Evolutionary conservation across 1,139 yeast species (phyloP).

Genomic region (Schwanniomyces etchellsii): DNA sequence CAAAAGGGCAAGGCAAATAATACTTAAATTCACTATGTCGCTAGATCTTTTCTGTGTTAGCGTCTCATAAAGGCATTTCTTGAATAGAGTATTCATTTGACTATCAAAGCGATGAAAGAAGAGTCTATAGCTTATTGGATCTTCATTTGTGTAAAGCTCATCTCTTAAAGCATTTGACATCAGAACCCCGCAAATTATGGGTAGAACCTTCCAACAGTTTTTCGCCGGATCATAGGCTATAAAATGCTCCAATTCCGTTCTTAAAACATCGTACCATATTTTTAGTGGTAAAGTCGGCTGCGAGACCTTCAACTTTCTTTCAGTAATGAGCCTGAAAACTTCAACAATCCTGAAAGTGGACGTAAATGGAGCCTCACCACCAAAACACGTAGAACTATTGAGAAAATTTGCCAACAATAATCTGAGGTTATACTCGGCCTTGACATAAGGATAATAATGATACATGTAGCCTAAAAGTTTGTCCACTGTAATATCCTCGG

Average conservation of each 20-base stretch:
- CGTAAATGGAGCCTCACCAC: constrained; percentile 26
- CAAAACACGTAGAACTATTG: constrained; percentile 42
- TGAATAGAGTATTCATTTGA: constrained; percentile 18
- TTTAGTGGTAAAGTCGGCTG: constrained; percentile 55
- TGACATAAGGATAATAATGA: constrained; percentile 58
- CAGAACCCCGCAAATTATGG: constrained; percentile 51
- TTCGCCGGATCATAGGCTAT: constrained; percentile 20
- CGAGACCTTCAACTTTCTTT: constrained; percentile 51
- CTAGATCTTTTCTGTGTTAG: constrained; percentile 18
- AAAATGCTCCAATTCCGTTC: constrained; percentile 32
- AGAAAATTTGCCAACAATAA: constrained; percentile 47
- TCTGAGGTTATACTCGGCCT: constrained; percentile 50
- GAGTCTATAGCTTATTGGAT: constrained; percentile 25
- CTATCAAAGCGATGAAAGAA: constrained; percentile 31
- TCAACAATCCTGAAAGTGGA: constrained; percentile 38
- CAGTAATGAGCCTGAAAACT: constrained; percentile 43
- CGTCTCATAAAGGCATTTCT: constrained; percentile 18
- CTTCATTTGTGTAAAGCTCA: constrained; percentile 23
- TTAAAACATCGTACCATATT: constrained; percentile 43
- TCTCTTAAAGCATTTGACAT: constrained; percentile 36
- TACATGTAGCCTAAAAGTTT: constrained; percentile 48
- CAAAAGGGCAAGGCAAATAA: constrained; percentile 30
- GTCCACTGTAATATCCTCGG: constrained; percentile 23
- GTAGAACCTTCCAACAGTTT: constrained; percentile 52
- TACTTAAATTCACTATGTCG: constrained; percentile 23